Conservation (phyloP, 257 asterid species). For the Solanum pinnatisectum region DNA sequence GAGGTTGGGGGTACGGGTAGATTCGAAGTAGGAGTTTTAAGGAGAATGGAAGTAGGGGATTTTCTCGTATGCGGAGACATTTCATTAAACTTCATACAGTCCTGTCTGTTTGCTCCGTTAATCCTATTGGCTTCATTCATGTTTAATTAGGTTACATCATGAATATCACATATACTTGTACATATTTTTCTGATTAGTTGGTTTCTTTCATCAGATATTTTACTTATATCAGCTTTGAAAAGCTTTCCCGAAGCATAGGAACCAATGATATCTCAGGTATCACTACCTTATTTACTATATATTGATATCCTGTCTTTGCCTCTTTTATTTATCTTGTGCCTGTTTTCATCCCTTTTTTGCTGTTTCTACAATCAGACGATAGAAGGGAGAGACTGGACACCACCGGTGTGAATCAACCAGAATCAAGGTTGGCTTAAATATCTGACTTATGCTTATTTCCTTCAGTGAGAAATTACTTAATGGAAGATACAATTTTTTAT, state of each 20-base stretch:
- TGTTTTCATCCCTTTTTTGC: not conserved
- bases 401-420: constrained; percentile 17
- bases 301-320: not conserved
- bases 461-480: not conserved
- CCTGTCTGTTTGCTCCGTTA: not conserved
- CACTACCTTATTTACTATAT: not conserved
- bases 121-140: not conserved
- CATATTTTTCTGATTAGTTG: not conserved
- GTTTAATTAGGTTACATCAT: not conserved
- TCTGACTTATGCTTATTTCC: not conserved
- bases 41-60: not conserved
- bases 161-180: not conserved
- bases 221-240: constrained; percentile 67
- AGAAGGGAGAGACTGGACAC: constrained; percentile 14
- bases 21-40: not conserved
- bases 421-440: constrained; percentile 33
- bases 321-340: not conserved
- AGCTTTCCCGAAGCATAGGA: constrained; percentile 52
- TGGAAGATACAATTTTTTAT: not conserved
- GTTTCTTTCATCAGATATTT: constrained; percentile 46
- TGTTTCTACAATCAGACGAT: constrained; percentile 24
- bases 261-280: constrained; percentile 29
- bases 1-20: not conserved
- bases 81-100: not conserved
- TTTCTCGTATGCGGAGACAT: not conserved